These are phyloP conservation scores for Allomyces arbusculus DNA, from an alignment of 192 early-diverging fungal species.

Conservation along the genomic window DNA sequence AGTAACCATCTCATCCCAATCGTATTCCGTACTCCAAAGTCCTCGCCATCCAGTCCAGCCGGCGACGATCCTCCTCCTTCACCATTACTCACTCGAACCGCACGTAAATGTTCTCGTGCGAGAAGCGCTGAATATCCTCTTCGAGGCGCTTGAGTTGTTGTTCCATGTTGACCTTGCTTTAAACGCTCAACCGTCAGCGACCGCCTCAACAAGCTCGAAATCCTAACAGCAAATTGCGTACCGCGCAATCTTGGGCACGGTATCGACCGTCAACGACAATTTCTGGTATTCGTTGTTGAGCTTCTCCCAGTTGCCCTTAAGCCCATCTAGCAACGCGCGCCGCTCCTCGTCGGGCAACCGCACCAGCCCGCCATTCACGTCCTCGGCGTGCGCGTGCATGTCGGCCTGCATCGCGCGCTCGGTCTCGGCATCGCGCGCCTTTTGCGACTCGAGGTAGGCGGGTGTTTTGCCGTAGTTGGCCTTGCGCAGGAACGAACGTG, in stretches of 20 bases:
- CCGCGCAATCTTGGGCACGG: slow-evolving; percentile 39
- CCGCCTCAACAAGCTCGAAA: slow-evolving; percentile 1
- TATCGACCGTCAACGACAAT: slow-evolving; percentile 34
- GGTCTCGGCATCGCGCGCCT: slow-evolving; percentile 4
- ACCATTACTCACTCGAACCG: background rate
- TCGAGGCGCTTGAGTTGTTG: slow-evolving; percentile 36
- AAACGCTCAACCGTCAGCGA: background rate
- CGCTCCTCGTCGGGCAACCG: slow-evolving; percentile 28
- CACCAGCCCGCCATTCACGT: slow-evolving; percentile 6
- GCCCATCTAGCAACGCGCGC: slow-evolving; percentile 21
- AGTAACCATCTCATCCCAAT: too few species aligned
- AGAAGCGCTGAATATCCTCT: slow-evolving; percentile 27
- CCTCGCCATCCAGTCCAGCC: too few species aligned
- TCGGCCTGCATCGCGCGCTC: slow-evolving; percentile 2
- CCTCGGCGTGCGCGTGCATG: slow-evolving; percentile 8
- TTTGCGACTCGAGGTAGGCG: slow-evolving; percentile 14
- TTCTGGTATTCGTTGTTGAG: slow-evolving; percentile 32
- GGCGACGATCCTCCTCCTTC: too few species aligned
- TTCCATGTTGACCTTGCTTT: slow-evolving; percentile 37
- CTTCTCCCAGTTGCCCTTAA: slow-evolving; percentile 26
- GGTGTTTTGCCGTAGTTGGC: slow-evolving; percentile 28
- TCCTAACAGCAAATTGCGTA: slow-evolving; percentile 2
- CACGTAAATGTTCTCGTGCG: slow-evolving; percentile 27
- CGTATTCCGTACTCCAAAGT: too few species aligned
- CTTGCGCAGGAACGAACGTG: slow-evolving; percentile 5